These are phyloP conservation scores for Zygoascus tannicola DNA, from an alignment of 805 yeast genomes.

Conservation along the genomic window DNA sequence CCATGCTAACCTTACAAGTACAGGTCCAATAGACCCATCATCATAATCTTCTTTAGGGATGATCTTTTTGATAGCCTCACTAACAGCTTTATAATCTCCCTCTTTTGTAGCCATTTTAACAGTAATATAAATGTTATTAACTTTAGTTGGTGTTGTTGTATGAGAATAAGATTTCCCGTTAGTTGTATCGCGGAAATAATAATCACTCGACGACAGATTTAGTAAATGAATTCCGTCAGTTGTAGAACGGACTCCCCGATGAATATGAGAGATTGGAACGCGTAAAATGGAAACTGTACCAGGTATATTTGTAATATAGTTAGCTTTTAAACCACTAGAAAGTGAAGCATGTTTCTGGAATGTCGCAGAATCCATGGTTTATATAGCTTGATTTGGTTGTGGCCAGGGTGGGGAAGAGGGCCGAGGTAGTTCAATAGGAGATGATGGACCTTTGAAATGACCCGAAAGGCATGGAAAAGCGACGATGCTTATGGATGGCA, in stretches of 20 bases:
- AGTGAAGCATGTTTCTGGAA: background rate
- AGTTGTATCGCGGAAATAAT: too few species aligned
- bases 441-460: too few species aligned
- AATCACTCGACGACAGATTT: background rate
- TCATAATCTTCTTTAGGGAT: constrained; percentile 43
- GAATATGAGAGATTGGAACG: constrained; percentile 4
- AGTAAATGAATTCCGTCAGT: background rate
- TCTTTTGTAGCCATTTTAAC: constrained; percentile 1
- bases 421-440: too few species aligned
- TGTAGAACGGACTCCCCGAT: background rate
- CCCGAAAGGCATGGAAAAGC: too few species aligned
- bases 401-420: background rate
- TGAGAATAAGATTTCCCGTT: too few species aligned
- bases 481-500: too few species aligned
- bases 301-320: too few species aligned
- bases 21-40: constrained; percentile 67
- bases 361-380: background rate
- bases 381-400: background rate
- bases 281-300: too few species aligned
- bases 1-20: constrained; percentile 75
- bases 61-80: constrained; percentile 28
- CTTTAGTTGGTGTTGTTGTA: constrained; percentile 3
- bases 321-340: too few species aligned
- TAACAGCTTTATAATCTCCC: constrained; percentile 33
- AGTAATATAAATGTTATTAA: background rate